Conservation (phyloP, 805 yeast species). For the Candida ulmi region DNA sequence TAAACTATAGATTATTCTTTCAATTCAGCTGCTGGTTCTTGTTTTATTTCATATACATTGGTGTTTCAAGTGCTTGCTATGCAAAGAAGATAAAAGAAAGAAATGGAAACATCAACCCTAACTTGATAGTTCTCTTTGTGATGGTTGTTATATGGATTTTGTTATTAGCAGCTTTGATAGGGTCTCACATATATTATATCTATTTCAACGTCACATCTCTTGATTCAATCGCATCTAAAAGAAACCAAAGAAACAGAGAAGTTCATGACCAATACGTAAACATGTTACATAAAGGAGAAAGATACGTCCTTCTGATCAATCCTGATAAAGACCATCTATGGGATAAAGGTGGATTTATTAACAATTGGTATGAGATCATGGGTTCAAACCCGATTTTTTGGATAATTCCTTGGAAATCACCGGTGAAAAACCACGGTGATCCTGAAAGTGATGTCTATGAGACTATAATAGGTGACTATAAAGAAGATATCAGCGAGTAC, state of each 20-base stretch:
- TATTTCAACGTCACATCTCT: slow-evolving; percentile 48
- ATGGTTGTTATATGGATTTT: slow-evolving; percentile 39
- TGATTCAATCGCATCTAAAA: slow-evolving; percentile 44
- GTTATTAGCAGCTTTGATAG: slow-evolving; percentile 37
- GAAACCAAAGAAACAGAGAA: slow-evolving; percentile 20
- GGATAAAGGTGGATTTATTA: slow-evolving; percentile 17
- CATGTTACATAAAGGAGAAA: slow-evolving; percentile 25
- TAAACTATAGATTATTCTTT: slow-evolving; percentile 56
- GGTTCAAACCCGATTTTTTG: slow-evolving; percentile 24
- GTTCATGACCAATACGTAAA: slow-evolving; percentile 23
- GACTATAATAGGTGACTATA: slow-evolving; percentile 23
- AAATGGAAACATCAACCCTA: slow-evolving; percentile 33
- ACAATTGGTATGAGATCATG: slow-evolving; percentile 25
- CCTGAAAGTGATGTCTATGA: slow-evolving; percentile 6
- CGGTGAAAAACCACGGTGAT: slow-evolving; percentile 3
- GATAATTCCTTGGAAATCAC: slow-evolving; percentile 25
- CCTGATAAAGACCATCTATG: slow-evolving; percentile 13
- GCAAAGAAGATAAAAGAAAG: slow-evolving; percentile 23
- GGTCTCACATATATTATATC: slow-evolving; percentile 41
- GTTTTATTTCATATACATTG: slow-evolving; percentile 31
- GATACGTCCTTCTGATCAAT: slow-evolving; percentile 35
- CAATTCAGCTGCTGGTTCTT: slow-evolving; percentile 40
- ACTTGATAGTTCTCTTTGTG: slow-evolving; percentile 43
- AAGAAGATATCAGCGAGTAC: slow-evolving; percentile 17
- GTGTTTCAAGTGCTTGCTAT: slow-evolving; percentile 32